These are phyloP conservation scores for Flaveria bidentis DNA, from an alignment of 129 eudicot genomes.

Conservation along the genomic window DNA sequence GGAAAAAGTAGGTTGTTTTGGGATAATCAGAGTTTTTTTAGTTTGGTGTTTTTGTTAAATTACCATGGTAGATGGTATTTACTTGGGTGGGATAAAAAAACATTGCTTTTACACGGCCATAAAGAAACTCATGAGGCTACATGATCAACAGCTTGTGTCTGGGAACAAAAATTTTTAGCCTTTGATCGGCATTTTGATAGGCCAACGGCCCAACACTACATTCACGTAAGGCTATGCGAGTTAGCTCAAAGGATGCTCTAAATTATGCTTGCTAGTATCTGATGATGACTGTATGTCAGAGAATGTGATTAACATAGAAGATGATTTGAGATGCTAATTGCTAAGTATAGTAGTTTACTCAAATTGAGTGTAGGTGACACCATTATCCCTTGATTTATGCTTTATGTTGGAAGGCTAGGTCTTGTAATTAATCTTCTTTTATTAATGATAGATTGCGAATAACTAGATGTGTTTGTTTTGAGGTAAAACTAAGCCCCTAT, in stretches of 20 bases:
- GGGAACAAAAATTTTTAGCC: background rate
- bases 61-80: background rate
- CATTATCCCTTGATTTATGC: background rate
- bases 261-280: background rate
- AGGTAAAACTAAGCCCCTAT: background rate
- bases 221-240: background rate
- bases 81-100: background rate
- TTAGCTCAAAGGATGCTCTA: background rate
- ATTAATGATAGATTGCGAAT: background rate
- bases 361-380: background rate
- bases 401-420: background rate
- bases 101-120: background rate
- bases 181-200: background rate
- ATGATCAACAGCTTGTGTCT: background rate
- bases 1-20: background rate
- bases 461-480: constrained; percentile 5
- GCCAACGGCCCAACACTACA: background rate
- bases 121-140: background rate
- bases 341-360: background rate
- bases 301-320: background rate
- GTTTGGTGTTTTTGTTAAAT: background rate
- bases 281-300: background rate
- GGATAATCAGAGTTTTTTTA: background rate
- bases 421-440: background rate
- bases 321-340: constrained; percentile 4